Percentiles rank a stretch among this genome's conserved stretches.
phyloP scores from a whole-genome alignment of 139 green algal species.

The Haematococcus lacustris region DNA sequence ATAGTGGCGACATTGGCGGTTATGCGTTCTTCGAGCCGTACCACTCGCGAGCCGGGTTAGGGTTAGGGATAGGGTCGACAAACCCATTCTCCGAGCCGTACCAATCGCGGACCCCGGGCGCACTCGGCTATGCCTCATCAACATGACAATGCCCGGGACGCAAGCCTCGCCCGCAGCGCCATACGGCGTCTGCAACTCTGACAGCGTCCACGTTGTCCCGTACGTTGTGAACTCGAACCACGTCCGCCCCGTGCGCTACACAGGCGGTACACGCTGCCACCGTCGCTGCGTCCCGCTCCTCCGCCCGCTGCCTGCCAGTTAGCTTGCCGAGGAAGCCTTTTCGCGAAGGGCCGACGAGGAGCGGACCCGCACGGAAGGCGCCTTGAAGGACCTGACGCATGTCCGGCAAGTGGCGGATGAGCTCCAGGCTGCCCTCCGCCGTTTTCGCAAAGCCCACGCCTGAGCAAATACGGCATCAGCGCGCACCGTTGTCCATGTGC shows the following conservation, averaged over 20 bases:
- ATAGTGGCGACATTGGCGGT: too few species aligned
- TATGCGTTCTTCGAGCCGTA: too few species aligned
- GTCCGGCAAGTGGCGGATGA: slow-evolving; percentile 52
- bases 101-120: too few species aligned
- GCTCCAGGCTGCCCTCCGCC: slow-evolving; percentile 43
- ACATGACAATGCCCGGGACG: background rate
- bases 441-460: slow-evolving; percentile 90
- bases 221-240: background rate
- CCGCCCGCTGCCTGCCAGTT: slow-evolving; percentile 5
- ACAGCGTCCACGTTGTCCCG: background rate
- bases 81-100: too few species aligned
- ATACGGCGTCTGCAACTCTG: slow-evolving; percentile 1
- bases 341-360: slow-evolving; percentile 70
- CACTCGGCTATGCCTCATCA: too few species aligned
- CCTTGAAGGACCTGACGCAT: slow-evolving; percentile 19
- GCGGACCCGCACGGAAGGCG: slow-evolving; percentile 21
- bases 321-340: slow-evolving; percentile 47
- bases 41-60: too few species aligned
- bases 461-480: too few species aligned
- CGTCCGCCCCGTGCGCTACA: slow-evolving; percentile 35
- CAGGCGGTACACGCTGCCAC: slow-evolving; percentile 41
- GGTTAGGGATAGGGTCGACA: too few species aligned
- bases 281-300: slow-evolving; percentile 45
- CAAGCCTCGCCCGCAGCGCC: background rate
- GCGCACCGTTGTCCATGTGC: too few species aligned